Percentiles rank a stretch among this genome's conserved stretches.
phyloP scores from a whole-genome alignment of 2,329 filamentous ascomycete species.

The Fusarium pseudograminearum region DNA sequence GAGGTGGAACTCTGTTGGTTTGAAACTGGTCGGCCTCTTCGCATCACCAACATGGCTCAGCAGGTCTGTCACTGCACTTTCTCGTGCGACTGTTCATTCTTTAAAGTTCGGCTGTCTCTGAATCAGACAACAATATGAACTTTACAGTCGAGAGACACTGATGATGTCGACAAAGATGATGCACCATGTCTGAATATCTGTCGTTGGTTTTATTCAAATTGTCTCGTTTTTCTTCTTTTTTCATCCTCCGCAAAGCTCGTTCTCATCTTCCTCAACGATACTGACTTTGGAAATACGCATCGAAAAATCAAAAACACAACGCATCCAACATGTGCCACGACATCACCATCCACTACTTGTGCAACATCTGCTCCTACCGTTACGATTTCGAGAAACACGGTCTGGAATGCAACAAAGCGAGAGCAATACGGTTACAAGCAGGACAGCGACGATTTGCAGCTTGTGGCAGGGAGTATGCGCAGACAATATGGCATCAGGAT shows the following conservation, averaged over 20 bases:
- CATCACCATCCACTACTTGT: slow-evolving; percentile 18
- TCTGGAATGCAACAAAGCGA: neutral
- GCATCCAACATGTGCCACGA: slow-evolving; percentile 12
- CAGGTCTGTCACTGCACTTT: neutral
- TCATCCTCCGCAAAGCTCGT: neutral
- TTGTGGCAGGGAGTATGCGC: neutral
- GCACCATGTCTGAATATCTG: neutral
- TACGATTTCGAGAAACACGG: slow-evolving; percentile 22
- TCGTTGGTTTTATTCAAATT: neutral
- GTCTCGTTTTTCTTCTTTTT: neutral
- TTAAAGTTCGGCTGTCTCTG: neutral
- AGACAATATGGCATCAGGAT: neutral
- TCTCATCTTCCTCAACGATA: too few relatives aligned
- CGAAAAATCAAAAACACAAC: neutral
- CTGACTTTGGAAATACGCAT: neutral
- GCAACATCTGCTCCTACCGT: neutral
- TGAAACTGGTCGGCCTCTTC: neutral
- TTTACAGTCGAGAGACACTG: neutral
- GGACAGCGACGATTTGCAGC: neutral
- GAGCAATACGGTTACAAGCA: neutral
- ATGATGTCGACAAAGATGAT: neutral
- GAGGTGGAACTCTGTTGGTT: neutral
- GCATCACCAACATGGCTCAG: neutral
- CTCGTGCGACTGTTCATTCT: neutral
- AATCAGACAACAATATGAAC: neutral